Evolutionary conservation across 257 asterid species (phyloP), one percentile per base, ranked within the genome.

Genomic region (Solanum dulcamara): DNA sequence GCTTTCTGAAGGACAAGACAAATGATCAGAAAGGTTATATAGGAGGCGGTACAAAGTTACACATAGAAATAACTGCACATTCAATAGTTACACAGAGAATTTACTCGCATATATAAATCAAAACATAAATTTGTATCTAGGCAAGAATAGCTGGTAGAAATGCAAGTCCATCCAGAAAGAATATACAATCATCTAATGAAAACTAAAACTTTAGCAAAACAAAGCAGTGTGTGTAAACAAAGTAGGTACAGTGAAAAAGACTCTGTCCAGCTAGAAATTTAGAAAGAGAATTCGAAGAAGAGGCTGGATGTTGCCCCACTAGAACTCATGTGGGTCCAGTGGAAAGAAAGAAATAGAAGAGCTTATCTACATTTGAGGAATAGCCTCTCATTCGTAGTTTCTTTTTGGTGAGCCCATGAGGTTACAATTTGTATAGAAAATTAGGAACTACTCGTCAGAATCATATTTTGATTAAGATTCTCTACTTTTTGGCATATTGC

Each of bases 1-100:
- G 94, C 98, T 93, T 92, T 94, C 99, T 97, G 93, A 80, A 80
- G 87, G 7, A 81, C 75, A 80, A 81, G 80, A 85, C 84, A 30
- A 55, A 81, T 13, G 64, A 84, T 33, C 81, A 68, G 40, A 79
- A 48, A 79, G 83, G 83, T 48, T 28, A 32, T 30, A 75, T 26
- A 44, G 81, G 81, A 48, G 17, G 55, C 0, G n/a, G 83, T 50
- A 79, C 44, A 79, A 79, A 48, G 30, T 10, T 30, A 26, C 60
- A 74, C 81, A 79, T 42, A 50, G 66, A 60, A 33, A 70, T 28
- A 40, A 80, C 57, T 62, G 42, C 85, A 42, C 37, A 71, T 79
- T 42, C 77, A 67, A 82, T 84, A 68, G 38, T 75, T 14, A 48
- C 14, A 75, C 53, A 75, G 44, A 46, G 84, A 88, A 83, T 33